A percentile compares a stretch with the other conserved stretches of the same genome.
These are phyloP conservation scores for Dendrobium catenatum DNA, from an alignment of 106 monocot species.

Conservation along the genomic window DNA sequence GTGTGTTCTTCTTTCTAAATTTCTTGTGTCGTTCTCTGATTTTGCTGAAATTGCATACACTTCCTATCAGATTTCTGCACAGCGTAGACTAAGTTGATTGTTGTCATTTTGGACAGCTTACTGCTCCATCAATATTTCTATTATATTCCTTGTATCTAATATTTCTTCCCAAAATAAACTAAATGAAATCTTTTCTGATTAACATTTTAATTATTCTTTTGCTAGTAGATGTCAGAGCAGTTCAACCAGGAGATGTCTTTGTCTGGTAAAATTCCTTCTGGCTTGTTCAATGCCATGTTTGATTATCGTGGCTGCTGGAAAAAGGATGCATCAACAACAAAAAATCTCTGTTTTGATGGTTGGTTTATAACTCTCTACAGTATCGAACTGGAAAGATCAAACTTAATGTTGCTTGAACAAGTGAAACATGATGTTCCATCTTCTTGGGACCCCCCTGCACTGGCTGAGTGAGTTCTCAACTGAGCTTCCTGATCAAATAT, in stretches of 20 bases:
- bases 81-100: not conserved
- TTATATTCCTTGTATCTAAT: not conserved
- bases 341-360: constrained; percentile 62
- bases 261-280: constrained; percentile 73
- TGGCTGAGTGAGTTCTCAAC: constrained; percentile 46
- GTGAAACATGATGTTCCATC: constrained; percentile 66
- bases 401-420: constrained; percentile 31
- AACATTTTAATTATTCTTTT: not conserved
- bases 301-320: constrained; percentile 61
- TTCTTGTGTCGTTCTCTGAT: too few species aligned
- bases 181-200: not conserved
- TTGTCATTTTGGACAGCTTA: too few species aligned
- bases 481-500: not conserved
- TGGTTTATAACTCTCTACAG: constrained; percentile 65
- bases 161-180: not conserved
- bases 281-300: constrained; percentile 76
- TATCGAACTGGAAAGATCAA: constrained; percentile 40
- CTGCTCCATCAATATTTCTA: too few species aligned
- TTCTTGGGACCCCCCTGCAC: constrained; percentile 67
- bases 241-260: constrained; percentile 50
- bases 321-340: constrained; percentile 45
- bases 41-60: too few species aligned
- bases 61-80: not conserved
- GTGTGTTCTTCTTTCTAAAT: too few species aligned
- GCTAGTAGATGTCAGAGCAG: constrained; percentile 67